phyloP scores from a whole-genome alignment of 1,139 yeast species.

The Debaryomyces psychrophilus region DNA sequence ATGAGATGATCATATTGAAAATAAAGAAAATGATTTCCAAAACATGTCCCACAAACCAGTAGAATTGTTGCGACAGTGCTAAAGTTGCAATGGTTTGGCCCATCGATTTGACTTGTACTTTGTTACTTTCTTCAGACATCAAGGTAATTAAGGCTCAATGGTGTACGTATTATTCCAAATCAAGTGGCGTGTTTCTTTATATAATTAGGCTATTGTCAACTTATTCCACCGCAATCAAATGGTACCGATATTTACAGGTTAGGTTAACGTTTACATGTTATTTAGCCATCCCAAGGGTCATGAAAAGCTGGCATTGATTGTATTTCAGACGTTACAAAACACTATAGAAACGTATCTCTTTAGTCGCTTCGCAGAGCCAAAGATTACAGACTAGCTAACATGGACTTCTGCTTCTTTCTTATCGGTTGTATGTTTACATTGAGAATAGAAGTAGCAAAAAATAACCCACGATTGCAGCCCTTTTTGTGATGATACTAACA shows the following conservation, averaged over 20 bases:
- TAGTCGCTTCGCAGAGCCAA: neutral
- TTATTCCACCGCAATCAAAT: conserved; percentile 1
- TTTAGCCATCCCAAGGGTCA: neutral
- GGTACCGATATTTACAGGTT: neutral
- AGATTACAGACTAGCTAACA: conserved; percentile 9
- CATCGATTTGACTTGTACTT: conserved; percentile 10
- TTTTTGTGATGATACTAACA: conserved; percentile 5
- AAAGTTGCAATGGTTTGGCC: conserved; percentile 16
- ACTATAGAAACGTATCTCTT: neutral
- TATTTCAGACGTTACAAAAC: neutral
- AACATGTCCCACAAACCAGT: conserved; percentile 57
- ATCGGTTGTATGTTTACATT: conserved; percentile 31
- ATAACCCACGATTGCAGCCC: conserved; percentile 3
- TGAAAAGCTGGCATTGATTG: neutral
- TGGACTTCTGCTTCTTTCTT: conserved; percentile 37
- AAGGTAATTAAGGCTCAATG: neutral
- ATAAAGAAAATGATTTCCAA: conserved; percentile 39
- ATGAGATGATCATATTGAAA: conserved; percentile 33
- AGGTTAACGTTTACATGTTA: conserved; percentile 1
- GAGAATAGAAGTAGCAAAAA: neutral
- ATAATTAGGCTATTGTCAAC: neutral
- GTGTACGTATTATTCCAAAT: neutral
- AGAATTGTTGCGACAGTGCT: conserved; percentile 49
- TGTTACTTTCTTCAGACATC: conserved; percentile 3
- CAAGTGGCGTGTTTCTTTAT: neutral